Evolutionary conservation across 164 flowering plant genomes (phyloP).

Genomic region (Sedum album): DNA sequence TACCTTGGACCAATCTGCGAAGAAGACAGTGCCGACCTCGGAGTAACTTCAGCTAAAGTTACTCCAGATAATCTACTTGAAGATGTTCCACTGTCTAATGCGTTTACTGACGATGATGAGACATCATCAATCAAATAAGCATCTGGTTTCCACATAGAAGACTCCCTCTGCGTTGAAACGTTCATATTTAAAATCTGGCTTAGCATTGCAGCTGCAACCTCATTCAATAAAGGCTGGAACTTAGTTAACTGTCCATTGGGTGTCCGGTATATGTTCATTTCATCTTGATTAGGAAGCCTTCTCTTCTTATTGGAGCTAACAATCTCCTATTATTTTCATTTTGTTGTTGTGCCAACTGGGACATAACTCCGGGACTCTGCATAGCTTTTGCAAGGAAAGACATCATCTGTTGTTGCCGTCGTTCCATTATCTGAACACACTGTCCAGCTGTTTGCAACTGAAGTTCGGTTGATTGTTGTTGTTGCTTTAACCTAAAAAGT

Average conservation of each 20-base stretch:
- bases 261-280: conserved; percentile 15
- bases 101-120: conserved; percentile 20
- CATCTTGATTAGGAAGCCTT: conserved; percentile 48
- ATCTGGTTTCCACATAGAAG: conserved; percentile 22
- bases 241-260: conserved; percentile 48
- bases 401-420: conserved; percentile 76
- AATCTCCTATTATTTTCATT: conserved; percentile 40
- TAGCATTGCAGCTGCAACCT: conserved; percentile 53
- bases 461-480: conserved; percentile 56
- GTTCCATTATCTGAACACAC: conserved; percentile 58
- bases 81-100: conserved; percentile 32
- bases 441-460: conserved; percentile 52
- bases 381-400: conserved; percentile 71
- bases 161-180: conserved; percentile 26
- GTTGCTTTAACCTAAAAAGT: conserved; percentile 62
- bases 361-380: conserved; percentile 61
- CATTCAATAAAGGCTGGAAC: conserved; percentile 54
- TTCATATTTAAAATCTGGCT: conserved; percentile 41
- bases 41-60: conserved; percentile 54
- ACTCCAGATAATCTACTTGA: conserved; percentile 37
- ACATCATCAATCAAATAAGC: conserved; percentile 30
- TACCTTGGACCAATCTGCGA: conserved; percentile 16
- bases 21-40: conserved; percentile 25
- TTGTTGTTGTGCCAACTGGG: conserved; percentile 55
- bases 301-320: conserved; percentile 46